Evolutionary conservation across 176 grass and related monocot species (phyloP).

Genomic region (Rhynchospora pubera): DNA sequence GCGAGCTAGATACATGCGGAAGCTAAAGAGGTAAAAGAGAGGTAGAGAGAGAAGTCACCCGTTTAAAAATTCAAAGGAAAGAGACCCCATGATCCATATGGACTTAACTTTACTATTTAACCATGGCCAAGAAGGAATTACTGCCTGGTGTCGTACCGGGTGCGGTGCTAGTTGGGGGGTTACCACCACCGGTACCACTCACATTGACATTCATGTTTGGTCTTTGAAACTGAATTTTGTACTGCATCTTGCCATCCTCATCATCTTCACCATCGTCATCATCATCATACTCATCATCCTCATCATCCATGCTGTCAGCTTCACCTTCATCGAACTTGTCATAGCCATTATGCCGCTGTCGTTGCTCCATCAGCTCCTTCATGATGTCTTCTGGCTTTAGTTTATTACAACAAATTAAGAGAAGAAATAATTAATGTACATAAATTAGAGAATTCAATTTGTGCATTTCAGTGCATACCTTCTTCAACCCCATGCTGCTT

Average conservation of each 20-base stretch:
- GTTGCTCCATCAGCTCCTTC: constrained; percentile 70
- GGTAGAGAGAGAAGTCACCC: constrained; percentile 22
- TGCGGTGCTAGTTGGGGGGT: constrained; percentile 26
- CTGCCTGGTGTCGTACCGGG: constrained; percentile 40
- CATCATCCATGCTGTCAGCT: constrained; percentile 60
- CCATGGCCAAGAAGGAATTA: constrained; percentile 94
- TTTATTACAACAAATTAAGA: constrained; percentile 22
- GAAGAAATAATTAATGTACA: not conserved
- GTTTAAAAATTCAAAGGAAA: constrained; percentile 17
- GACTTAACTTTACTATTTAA: constrained; percentile 42
- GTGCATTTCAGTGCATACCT: constrained; percentile 33
- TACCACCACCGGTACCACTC: constrained; percentile 8
- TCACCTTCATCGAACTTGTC: constrained; percentile 46
- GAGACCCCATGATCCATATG: constrained; percentile 18
- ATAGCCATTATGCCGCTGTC: constrained; percentile 44
- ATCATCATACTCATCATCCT: constrained; percentile 43
- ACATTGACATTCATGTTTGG: constrained; percentile 38
- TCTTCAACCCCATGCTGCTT: constrained; percentile 35
- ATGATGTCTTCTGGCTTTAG: constrained; percentile 94
- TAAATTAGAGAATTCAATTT: constrained; percentile 28
- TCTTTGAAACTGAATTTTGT: constrained; percentile 83
- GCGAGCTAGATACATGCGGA: constrained; percentile 63
- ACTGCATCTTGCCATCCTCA: constrained; percentile 67
- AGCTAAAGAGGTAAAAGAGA: constrained; percentile 9
- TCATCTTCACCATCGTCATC: constrained; percentile 39